Base-by-base conservation (phyloP, 768 basidiomycete species). In the Tulasnella sp. region DNA sequence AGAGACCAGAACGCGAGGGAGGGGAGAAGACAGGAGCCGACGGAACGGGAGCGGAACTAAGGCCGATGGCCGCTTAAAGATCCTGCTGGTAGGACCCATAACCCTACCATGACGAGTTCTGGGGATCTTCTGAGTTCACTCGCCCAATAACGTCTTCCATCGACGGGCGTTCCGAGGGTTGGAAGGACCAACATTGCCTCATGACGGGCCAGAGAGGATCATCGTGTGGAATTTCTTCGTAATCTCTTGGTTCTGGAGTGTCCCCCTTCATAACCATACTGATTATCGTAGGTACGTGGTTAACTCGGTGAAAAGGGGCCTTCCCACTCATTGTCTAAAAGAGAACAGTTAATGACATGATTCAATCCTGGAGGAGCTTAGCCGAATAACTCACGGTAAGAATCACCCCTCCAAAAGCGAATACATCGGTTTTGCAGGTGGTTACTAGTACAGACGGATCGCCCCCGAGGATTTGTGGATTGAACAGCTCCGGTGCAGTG, bases 371-470 rank as follows among this genome's bases (percentile, higher is more conserved):
- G 14, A 2, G 14, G 16, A 16, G 14, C n/a, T n/a, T 44, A 16
- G 4, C 31, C 31, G n/a, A n/a, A 34, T 14, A 14, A 40, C 52
- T 58, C 39, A 62, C 46, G 8, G 34, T 8, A 14, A 77, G 24
- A 19, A 18, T 72, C 19, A 79, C n/a, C 9, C 68, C 42, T 16
- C 68, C 78, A 74, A 79, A 79, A 6, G 78, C 12, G 19, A 56
- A 79, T 4, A 79, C 44, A 34, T 79, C 78, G 40, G 27, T 68
- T 31, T 68, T 39, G 73, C 73, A 27, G 27, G 5, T 74, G 16
- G 39, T n/a, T n/a, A n/a, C n/a, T n/a, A n/a, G n/a, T n/a, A n/a
- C n/a, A n/a, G n/a, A 16, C n/a, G 27, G n/a, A 31, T 72, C 56
- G 34, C 21, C 56, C 52, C 44, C 16, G 19, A n/a, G n/a, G n/a